Conservation (phyloP, 2,329 filamentous ascomycete species). For the Diaporthe citriasiana region DNA sequence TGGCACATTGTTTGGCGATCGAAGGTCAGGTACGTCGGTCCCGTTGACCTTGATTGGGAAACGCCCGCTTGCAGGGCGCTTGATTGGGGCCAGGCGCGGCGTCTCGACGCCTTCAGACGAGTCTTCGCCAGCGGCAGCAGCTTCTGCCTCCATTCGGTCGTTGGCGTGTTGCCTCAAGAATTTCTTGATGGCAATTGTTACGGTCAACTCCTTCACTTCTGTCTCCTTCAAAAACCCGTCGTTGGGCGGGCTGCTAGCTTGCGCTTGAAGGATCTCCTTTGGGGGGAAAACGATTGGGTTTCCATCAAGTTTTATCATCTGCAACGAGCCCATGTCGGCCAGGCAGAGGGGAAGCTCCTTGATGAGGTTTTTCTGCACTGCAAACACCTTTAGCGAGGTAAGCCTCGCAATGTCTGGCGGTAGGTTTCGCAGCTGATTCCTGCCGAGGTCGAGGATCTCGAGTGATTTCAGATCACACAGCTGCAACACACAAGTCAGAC, state of each 20-base stretch:
- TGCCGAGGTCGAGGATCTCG: slow-evolving; percentile 92
- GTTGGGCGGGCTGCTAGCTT: slow-evolving; percentile 68
- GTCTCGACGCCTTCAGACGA: slow-evolving; percentile 84
- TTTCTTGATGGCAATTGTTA: slow-evolving; percentile 74
- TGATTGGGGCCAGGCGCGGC: slow-evolving; percentile 75
- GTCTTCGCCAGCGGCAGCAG: slow-evolving; percentile 62
- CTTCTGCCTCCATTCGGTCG: slow-evolving; percentile 68
- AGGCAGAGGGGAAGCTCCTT: slow-evolving; percentile 86
- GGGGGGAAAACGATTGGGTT: slow-evolving; percentile 89
- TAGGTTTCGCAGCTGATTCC: slow-evolving; percentile 84
- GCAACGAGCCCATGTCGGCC: slow-evolving; percentile 90
- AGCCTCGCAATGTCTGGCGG: slow-evolving; percentile 85
- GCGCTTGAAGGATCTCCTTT: slow-evolving; percentile 74
- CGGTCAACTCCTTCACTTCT: slow-evolving; percentile 72
- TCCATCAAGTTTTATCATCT: slow-evolving; percentile 90
- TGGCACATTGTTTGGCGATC: slow-evolving; percentile 73
- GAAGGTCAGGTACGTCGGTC: slow-evolving; percentile 75
- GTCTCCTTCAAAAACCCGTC: slow-evolving; percentile 71
- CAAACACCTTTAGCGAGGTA: slow-evolving; percentile 89
- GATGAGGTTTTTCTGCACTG: slow-evolving; percentile 88
- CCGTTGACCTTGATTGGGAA: slow-evolving; percentile 80
- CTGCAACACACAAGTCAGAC: slow-evolving; percentile 60
- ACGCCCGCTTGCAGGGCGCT: slow-evolving; percentile 73
- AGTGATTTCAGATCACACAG: slow-evolving; percentile 88
- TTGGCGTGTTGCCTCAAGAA: slow-evolving; percentile 68